Conservation (phyloP, 768 basidiomycete species). For the Lentinula edodes region DNA sequence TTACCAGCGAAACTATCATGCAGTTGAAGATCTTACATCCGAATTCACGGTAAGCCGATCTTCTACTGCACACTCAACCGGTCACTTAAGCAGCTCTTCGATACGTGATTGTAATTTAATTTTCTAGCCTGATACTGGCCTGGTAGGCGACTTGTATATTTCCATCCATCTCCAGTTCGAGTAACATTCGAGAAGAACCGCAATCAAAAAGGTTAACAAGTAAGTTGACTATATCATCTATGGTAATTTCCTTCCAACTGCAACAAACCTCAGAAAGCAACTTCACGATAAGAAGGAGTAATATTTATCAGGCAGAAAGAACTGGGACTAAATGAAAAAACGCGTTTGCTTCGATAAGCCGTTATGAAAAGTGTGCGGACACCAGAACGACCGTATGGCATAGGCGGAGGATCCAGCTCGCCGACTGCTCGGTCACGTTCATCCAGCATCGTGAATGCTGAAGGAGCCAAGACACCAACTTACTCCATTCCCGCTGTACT, state of each 20-base stretch:
- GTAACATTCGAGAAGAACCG: too few species aligned
- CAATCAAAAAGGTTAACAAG: background rate
- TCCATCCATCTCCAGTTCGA: too few species aligned
- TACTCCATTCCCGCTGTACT: constrained; percentile 2
- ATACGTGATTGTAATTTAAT: constrained; percentile 15
- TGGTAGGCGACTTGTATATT: too few species aligned
- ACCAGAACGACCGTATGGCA: background rate
- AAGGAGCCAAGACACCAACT: background rate
- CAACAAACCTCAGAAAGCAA: background rate
- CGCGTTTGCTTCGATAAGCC: background rate
- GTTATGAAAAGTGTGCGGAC: background rate
- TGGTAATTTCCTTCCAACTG: too few species aligned
- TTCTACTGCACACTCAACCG: constrained; percentile 5
- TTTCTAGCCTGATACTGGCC: too few species aligned
- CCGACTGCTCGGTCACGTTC: constrained; percentile 1
- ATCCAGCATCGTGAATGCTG: background rate
- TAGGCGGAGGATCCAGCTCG: background rate
- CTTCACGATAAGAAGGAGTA: background rate
- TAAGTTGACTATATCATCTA: background rate
- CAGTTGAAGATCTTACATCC: constrained; percentile 8
- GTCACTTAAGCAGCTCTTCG: constrained; percentile 6
- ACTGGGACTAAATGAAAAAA: background rate
- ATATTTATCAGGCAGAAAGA: background rate
- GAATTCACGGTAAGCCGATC: constrained; percentile 8
- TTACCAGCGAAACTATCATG: constrained; percentile 13